Conservation (phyloP, 2,329 filamentous ascomycete genomes). For the Aspergillus sp. region DNA sequence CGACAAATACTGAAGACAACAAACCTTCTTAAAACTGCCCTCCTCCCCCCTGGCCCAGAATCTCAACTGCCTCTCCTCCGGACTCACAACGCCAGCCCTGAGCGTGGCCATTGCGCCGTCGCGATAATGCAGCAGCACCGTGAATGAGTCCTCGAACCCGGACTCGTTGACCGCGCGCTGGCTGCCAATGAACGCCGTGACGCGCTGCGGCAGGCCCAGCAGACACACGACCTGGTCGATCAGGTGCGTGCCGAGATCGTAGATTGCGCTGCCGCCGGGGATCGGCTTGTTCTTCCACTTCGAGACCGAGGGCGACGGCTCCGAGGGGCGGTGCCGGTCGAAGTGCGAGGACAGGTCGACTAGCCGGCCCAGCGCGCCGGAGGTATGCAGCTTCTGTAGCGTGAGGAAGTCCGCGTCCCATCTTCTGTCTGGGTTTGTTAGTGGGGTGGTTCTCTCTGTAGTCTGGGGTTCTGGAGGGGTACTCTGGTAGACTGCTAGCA, state of each 20-base stretch:
- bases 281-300: slow-evolving; percentile 62
- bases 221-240: slow-evolving; percentile 64
- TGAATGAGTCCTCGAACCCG: slow-evolving; percentile 43
- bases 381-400: slow-evolving; percentile 51
- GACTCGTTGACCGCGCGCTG: slow-evolving; percentile 52
- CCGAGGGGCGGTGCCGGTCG: slow-evolving; percentile 58
- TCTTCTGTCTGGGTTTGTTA: slow-evolving; percentile 45
- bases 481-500: slow-evolving; percentile 63
- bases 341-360: slow-evolving; percentile 74
- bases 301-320: slow-evolving; percentile 32
- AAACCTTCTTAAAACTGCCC: slow-evolving; percentile 64
- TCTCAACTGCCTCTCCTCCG: slow-evolving; percentile 59
- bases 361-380: slow-evolving; percentile 57
- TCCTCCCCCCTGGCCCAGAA: slow-evolving; percentile 70
- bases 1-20: not conserved
- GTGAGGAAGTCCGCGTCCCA: slow-evolving; percentile 73
- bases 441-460: not conserved
- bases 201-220: slow-evolving; percentile 57
- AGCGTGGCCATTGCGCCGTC: slow-evolving; percentile 56
- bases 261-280: slow-evolving; percentile 59
- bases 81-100: slow-evolving; percentile 59
- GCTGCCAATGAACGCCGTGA: slow-evolving; percentile 60
- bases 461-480: slow-evolving; percentile 7
- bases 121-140: slow-evolving; percentile 58
- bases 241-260: slow-evolving; percentile 67